Evolutionary conservation across 2,329 filamentous ascomycete genomes (phyloP), one percentile per base, ranked within the genome.

Genomic region (Catunica adiposa): DNA sequence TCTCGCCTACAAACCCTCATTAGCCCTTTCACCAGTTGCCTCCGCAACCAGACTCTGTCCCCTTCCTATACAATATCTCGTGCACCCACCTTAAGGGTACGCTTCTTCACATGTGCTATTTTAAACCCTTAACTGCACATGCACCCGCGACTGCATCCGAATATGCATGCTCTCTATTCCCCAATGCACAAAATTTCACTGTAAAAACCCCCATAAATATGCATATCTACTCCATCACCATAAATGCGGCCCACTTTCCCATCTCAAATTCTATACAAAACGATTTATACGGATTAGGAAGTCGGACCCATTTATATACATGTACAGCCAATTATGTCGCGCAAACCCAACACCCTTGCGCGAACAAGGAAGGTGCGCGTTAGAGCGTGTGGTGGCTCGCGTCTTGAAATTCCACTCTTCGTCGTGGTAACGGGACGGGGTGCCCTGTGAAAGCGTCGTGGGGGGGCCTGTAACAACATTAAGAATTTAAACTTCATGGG

Each of bases 251-350:
- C 38, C 15, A 15, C n/a, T 15, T 22, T 6, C 11, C 6, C 34
- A 15, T 31, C 26, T 34, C 23, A 15, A 51, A 11, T 2, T 51
- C 2, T 34, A 17, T 22, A 17, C 15, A 53, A 38, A 22, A 20
- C 34, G 15, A 53, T 53, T 53, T 53, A 53, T 25, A 53, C 51
- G 31, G 20, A 53, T 53, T 53, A 53, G 51, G 51, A 53, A 53
- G 23, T 37, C n/a, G 51, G 23, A 8, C 8, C 51, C 31, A 53
- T 20, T n/a, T 38, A 11, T 20, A 53, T 34, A 37, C 11, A 22
- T 14, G 40, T 29, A 23, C 37, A 40, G 14, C 51, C 51, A 53
- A 53, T 53, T 31, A 53, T 6, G 5, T 14, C 34, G 14, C 20
- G 8, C 11, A 38, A 23, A 29, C 14, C 31, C 31, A n/a, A 25